Base-by-base conservation (phyloP, 768 basidiomycete genomes). In the Lepiota venenata region DNA sequence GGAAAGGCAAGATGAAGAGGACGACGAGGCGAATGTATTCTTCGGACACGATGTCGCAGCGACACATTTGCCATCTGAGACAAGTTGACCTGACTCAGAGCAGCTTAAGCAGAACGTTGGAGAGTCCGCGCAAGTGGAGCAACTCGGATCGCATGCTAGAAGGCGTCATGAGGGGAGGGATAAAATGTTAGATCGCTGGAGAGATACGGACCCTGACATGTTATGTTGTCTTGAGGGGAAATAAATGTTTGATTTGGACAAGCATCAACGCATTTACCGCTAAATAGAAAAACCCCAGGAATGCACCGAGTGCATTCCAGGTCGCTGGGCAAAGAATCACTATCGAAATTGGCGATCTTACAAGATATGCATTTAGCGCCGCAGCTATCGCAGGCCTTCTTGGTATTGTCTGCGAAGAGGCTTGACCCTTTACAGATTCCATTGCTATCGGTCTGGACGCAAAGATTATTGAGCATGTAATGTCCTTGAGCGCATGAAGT, bases 381-480 rank as follows among this genome's bases (percentile, higher is more conserved):
- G 62, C 92, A 93, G 52, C 90, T 78, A 61, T 93, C 89, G 62
- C 92, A 94, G 52, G 83, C 83, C 15, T 75, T 71, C 70, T 91
- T 93, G 63, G 80, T 77, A 58, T 89, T 90, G 58, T 94, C 87
- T n/a, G 83, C 90, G 36, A 93, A 81, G 53, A 88, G 68, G 37
- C 71, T 77, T 11, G 84, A 78, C 0, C 83, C 83, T 22, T 76
- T 68, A 63, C 93, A 95, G 4, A 91, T 79, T 0, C 93, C 93
- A 46, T 81, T 78, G 0, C 68, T 63, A 61, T 83, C 80, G 22
- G 85, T 75, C 29, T 77, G 69, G 1, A 93, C 85, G 64, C 93
- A 94, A 12, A 64, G 66, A 1, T 88, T 87, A 43, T 86, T 82
- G 46, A 88, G 68, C 16, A 72, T 66, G 60, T 80, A 91, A 35